Percentiles rank a stretch among this genome's conserved stretches.
phyloP scores from a whole-genome alignment of 805 yeast species.

The Candida saitoana region DNA sequence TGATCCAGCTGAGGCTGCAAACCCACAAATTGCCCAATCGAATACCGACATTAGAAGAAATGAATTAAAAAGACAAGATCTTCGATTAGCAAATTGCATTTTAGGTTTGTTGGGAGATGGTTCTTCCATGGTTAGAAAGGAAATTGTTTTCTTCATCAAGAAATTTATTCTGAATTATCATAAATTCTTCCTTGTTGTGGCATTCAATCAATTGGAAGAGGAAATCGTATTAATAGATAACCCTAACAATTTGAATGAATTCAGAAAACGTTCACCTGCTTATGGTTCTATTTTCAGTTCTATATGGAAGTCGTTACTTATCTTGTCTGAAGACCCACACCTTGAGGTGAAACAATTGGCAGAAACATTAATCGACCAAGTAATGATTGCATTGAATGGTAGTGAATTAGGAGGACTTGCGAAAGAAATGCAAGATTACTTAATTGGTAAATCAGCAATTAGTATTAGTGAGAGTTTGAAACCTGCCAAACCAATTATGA shows the following conservation, averaged over 20 bases:
- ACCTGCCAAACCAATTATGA: conserved; percentile 37
- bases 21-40: conserved; percentile 11
- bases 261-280: conserved; percentile 67
- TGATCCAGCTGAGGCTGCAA: conserved; percentile 23
- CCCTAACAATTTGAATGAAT: conserved; percentile 57
- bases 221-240: conserved; percentile 67
- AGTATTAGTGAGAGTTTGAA: conserved; percentile 37
- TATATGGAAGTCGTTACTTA: conserved; percentile 79
- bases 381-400: conserved; percentile 59
- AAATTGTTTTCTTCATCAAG: conserved; percentile 72
- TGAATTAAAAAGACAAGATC: conserved; percentile 63
- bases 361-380: conserved; percentile 68
- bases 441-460: conserved; percentile 47
- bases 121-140: conserved; percentile 82
- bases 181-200: conserved; percentile 78
- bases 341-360: conserved; percentile 72
- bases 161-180: conserved; percentile 65
- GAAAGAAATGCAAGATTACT: conserved; percentile 58
- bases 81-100: conserved; percentile 64
- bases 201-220: conserved; percentile 78
- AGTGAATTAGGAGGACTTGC: conserved; percentile 65
- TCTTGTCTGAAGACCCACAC: conserved; percentile 84
- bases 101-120: conserved; percentile 77
- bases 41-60: conserved; percentile 32
- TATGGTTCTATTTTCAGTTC: conserved; percentile 84